Conservation (phyloP, 2,329 filamentous ascomycete genomes). For the Botrytis byssoidea region DNA sequence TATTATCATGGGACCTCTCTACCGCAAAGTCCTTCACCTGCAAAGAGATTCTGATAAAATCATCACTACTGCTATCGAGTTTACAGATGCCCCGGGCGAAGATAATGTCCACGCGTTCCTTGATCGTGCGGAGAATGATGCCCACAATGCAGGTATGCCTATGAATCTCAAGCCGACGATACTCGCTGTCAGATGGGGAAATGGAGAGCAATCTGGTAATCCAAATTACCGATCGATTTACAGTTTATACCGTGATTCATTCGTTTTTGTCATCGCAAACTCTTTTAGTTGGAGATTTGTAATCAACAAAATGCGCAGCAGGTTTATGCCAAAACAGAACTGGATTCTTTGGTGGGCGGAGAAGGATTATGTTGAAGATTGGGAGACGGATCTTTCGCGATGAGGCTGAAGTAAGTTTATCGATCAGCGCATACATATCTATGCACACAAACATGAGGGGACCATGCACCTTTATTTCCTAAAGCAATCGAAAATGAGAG, state of each 20-base stretch:
- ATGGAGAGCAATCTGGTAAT: neutral
- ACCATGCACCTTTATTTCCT: neutral
- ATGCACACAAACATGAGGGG: rapidly evolving
- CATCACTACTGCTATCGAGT: neutral
- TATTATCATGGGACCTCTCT: neutral
- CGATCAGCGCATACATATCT: neutral
- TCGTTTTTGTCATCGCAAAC: neutral
- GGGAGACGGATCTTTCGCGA: neutral
- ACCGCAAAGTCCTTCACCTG: neutral
- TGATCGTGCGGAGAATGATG: constrained; percentile 6
- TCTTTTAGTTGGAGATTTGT: neutral
- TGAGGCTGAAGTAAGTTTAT: neutral
- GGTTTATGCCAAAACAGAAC: neutral
- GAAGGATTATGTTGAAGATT: neutral
- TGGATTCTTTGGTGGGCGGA: constrained; percentile 9
- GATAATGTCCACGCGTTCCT: neutral
- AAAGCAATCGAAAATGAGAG: neutral
- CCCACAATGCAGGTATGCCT: neutral
- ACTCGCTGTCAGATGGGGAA: neutral
- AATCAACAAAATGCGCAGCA: neutral
- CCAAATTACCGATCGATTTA: neutral
- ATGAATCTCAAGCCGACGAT: neutral
- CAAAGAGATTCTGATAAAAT: neutral
- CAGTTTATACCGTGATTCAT: neutral
- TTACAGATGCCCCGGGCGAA: neutral